These are phyloP conservation scores for Hymenoscyphus fructigenus DNA, from an alignment of 2,329 filamentous ascomycete genomes.

Conservation along the genomic window DNA sequence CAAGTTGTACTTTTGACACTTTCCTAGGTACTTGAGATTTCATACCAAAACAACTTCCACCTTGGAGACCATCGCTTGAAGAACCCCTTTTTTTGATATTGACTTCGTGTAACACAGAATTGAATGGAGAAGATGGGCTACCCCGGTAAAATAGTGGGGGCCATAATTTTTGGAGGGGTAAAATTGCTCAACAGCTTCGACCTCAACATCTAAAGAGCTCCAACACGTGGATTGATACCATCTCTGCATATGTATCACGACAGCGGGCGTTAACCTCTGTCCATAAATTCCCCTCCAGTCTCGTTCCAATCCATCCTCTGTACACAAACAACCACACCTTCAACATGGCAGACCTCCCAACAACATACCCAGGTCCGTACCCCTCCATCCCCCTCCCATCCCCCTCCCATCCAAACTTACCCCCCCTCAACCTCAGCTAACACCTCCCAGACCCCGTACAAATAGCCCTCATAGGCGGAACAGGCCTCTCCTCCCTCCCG, in stretches of 20 bases:
- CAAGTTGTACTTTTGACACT: no score
- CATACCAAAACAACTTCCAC: neutral
- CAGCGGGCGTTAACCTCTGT: neutral
- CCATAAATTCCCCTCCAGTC: neutral
- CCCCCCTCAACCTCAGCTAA: constrained; percentile 6
- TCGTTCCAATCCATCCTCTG: neutral
- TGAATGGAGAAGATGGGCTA: neutral
- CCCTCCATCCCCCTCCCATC: neutral
- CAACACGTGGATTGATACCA: neutral
- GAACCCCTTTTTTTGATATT: neutral
- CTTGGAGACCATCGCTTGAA: neutral
- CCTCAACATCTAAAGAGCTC: neutral
- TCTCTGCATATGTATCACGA: neutral
- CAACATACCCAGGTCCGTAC: constrained; percentile 25
- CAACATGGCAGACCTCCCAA: constrained; percentile 32
- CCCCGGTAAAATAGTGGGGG: neutral
- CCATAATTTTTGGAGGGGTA: neutral
- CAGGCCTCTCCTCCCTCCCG: constrained; percentile 83
- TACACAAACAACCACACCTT: neutral
- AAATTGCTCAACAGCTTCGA: neutral
- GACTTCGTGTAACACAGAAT: neutral
- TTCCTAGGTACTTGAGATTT: neutral
- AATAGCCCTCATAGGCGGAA: constrained; percentile 91
- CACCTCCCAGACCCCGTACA: constrained; percentile 60
- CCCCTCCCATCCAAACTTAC: neutral